Evolutionary conservation across 768 basidiomycete species (phyloP).

Genomic region (Mycena vitilis): DNA sequence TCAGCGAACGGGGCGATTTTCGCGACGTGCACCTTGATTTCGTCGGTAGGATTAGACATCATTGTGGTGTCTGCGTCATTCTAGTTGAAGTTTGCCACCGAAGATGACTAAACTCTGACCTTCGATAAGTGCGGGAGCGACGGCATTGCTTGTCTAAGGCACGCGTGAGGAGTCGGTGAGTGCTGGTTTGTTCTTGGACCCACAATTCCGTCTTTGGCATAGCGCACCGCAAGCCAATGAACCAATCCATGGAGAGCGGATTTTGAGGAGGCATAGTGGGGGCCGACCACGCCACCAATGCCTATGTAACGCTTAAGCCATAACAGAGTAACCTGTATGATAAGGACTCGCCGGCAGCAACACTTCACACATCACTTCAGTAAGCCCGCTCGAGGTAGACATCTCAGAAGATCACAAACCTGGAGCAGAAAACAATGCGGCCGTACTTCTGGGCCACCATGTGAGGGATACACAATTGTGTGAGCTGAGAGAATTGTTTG

Average conservation of each 20-base stretch:
- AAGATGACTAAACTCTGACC: conserved; percentile 41
- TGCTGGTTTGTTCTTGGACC: conserved; percentile 25
- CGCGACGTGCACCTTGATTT: conserved; percentile 42
- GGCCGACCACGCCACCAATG: conserved; percentile 65
- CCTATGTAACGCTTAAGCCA: conserved; percentile 41
- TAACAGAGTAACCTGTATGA: not conserved
- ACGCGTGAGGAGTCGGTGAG: not conserved
- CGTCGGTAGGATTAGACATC: conserved; percentile 55
- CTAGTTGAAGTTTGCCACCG: not conserved
- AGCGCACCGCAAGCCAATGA: conserved; percentile 64
- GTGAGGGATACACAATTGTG: conserved; percentile 61
- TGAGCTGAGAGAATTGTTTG: conserved; percentile 48
- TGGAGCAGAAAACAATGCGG: conserved; percentile 64
- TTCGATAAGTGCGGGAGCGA: conserved; percentile 63
- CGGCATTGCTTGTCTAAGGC: conserved; percentile 60
- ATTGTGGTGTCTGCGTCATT: conserved; percentile 55
- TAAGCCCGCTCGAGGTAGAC: not conserved
- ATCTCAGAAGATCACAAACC: conserved; percentile 41
- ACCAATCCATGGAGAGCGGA: conserved; percentile 65
- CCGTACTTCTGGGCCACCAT: conserved; percentile 64
- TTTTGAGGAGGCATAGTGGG: conserved; percentile 69
- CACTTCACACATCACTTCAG: conserved; percentile 42
- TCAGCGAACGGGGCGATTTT: conserved; percentile 33
- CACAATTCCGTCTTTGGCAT: conserved; percentile 64
- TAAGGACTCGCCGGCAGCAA: conserved; percentile 54